phyloP scores from a whole-genome alignment of 129 eudicot genomes.

The Solidago caesia region DNA sequence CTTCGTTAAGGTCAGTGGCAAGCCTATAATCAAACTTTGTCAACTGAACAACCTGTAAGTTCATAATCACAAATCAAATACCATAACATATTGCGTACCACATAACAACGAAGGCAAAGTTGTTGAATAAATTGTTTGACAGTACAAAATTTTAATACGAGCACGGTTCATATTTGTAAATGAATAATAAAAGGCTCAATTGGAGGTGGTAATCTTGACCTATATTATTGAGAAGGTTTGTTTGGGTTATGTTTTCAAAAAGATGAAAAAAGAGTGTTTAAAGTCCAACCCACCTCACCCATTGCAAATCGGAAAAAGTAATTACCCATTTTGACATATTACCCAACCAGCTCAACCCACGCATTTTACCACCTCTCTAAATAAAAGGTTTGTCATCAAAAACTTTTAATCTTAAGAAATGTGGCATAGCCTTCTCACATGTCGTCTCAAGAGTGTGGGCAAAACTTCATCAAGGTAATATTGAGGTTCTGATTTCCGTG shows the following conservation, averaged over 20 bases:
- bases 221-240: not conserved
- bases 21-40: constrained; percentile 95
- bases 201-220: not conserved
- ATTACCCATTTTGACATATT: not conserved
- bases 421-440: constrained; percentile 51
- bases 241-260: not conserved
- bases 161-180: not conserved
- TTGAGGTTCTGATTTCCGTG: constrained; percentile 86
- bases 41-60: constrained; percentile 85
- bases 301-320: not conserved
- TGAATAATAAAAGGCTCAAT: not conserved
- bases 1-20: constrained; percentile 74
- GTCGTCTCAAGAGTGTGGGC: constrained; percentile 83
- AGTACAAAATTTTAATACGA: not conserved
- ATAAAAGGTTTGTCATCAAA: constrained; percentile 5
- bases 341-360: not conserved
- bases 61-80: constrained; percentile 19
- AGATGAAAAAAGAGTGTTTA: not conserved
- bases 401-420: constrained; percentile 4
- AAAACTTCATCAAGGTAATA: constrained; percentile 84
- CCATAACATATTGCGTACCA: constrained; percentile 9
- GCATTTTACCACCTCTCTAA: not conserved
- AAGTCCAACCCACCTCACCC: not conserved
- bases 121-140: constrained; percentile 3
- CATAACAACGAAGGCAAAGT: constrained; percentile 1